Conservation (phyloP, 176 grass and related monocot genomes). For the Pontederia crassipes region DNA sequence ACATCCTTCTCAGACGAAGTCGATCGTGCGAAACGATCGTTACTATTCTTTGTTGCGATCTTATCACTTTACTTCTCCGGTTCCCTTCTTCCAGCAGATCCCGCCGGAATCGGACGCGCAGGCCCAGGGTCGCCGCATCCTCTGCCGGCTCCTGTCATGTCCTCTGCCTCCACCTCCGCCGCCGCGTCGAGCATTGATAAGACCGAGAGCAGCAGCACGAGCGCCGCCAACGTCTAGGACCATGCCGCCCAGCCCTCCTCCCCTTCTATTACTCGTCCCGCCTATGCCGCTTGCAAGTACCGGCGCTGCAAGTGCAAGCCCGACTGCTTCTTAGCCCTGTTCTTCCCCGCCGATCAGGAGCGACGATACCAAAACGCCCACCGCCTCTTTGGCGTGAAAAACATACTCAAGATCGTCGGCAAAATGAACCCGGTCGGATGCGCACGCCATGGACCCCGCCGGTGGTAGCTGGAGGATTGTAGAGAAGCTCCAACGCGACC, state of each 20-base stretch:
- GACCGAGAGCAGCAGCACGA: background rate
- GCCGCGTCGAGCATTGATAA: too few species aligned
- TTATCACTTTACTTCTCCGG: too few species aligned
- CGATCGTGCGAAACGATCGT: too few species aligned
- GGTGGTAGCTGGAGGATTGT: conserved; percentile 9
- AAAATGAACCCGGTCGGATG: background rate
- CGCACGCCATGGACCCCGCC: conserved; percentile 7
- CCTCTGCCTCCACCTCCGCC: too few species aligned
- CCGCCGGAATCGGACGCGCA: background rate
- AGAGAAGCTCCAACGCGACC: background rate
- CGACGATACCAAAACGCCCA: conserved; percentile 20
- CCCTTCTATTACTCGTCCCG: background rate
- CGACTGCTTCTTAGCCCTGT: conserved; percentile 24
- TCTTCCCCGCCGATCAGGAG: conserved; percentile 22
- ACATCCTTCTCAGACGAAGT: too few species aligned
- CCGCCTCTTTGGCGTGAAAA: conserved; percentile 30
- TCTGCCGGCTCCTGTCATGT: background rate
- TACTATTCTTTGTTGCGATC: too few species aligned
- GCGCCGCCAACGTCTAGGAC: background rate
- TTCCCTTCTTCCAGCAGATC: too few species aligned
- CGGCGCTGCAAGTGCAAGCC: conserved; percentile 30
- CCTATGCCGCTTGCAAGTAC: conserved; percentile 37
- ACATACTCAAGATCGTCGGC: conserved; percentile 4
- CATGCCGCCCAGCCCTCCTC: background rate
- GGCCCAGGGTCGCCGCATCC: background rate